phyloP scores from a whole-genome alignment of 164 flowering plant species.

The Cinnamomum micranthum region DNA sequence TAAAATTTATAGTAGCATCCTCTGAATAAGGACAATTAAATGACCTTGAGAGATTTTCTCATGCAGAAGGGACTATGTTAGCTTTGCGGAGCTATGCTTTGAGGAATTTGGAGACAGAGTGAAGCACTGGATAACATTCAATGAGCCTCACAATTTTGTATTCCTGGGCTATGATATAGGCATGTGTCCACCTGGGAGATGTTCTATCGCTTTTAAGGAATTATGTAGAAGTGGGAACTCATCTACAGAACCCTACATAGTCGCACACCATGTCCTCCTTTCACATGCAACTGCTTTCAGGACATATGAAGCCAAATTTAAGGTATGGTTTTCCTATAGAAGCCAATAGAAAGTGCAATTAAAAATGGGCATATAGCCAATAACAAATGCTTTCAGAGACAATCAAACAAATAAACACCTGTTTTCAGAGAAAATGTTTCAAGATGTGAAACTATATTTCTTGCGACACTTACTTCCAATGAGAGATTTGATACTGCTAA shows the following conservation, averaged over 20 bases:
- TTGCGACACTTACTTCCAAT: no score
- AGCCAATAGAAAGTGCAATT: no score
- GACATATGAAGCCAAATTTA: conserved; percentile 54
- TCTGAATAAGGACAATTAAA: no score
- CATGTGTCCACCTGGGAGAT: conserved; percentile 77
- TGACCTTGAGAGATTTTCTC: neutral
- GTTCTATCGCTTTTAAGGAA: conserved; percentile 1
- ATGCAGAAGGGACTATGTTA: conserved; percentile 8
- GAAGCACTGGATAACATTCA: conserved; percentile 81
- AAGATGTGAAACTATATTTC: no score
- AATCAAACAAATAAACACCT: no score
- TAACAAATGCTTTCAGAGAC: no score
- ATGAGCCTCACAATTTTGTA: conserved; percentile 82
- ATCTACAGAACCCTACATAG: conserved; percentile 70
- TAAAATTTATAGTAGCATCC: no score
- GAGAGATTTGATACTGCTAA: no score
- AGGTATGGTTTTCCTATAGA: conserved; percentile 34
- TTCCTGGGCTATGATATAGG: conserved; percentile 68
- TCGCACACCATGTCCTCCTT: conserved; percentile 72
- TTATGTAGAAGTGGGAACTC: conserved; percentile 29
- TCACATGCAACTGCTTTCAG: conserved; percentile 82
- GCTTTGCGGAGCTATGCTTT: conserved; percentile 74
- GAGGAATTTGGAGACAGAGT: conserved; percentile 86
- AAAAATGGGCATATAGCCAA: no score
- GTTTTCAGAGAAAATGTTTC: no score